Evolutionary conservation across 2,329 filamentous ascomycete species (phyloP), one percentile per base, ranked within the genome.

Genomic region (Dothideomycetes sp.): DNA sequence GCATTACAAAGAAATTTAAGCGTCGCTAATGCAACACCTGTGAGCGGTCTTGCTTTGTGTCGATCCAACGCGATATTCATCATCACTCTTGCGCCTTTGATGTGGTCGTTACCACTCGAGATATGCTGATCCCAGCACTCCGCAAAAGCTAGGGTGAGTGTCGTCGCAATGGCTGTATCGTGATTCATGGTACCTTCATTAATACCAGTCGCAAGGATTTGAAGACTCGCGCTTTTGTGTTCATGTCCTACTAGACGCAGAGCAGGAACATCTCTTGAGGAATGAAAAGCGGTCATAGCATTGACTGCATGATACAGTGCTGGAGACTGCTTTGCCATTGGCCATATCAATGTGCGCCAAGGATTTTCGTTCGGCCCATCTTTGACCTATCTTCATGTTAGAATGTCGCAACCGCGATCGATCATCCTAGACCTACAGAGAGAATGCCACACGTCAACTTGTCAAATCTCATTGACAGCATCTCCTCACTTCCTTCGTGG

Each of bases 121-220:
- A 77, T 80, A 47, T 81, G 75, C 44, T 74, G 70, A 50, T 84
- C 79, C 78, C 80, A 84, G 0, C 77, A 78, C 50, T 84, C 79
- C 1, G 77, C 73, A 52, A 84, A 83, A 4, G 77, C 78, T 9
- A 84, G 63, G 1, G 75, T 75, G 5, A 84, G 60, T 0, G 78
- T 81, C n/a, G 80, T 84, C 3, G 79, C 80, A 31, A 84, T 67
- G 11, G 78, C 77, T 24, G 74, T 73, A 49, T 82, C 77, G 5
- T 72, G 66, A 17, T 69, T 67, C 71, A 83, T 82, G 44, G 70
- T 74, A 35, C 69, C 64, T 22, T 60, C 54, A 33, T 55, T 43
- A n/a, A 83, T 68, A 15, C 74, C 72, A 15, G 68, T 68, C 18
- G 70, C 69, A 34, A 84, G 66, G 40, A 66, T 69, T 31, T 68